Evolutionary conservation across 2,329 filamentous ascomycete genomes (phyloP).

Genomic region (Colletotrichum zoysiae): DNA sequence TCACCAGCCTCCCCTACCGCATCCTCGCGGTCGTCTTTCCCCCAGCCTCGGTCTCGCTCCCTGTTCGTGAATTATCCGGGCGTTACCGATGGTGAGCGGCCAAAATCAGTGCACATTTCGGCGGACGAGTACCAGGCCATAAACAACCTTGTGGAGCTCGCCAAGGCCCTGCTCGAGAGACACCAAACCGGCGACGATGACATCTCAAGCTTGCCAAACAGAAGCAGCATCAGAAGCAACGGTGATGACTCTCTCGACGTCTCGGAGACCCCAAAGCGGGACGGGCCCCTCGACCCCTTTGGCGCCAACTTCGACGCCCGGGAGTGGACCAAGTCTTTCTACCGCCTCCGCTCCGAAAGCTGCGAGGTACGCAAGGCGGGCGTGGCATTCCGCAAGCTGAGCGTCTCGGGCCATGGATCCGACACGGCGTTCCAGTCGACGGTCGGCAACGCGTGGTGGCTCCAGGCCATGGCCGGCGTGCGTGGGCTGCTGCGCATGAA

Average conservation of each 20-base stretch:
- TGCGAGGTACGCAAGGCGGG: constrained; percentile 49
- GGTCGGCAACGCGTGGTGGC: constrained; percentile 43
- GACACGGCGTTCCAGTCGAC: constrained; percentile 34
- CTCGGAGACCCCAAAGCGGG: constrained; percentile 19
- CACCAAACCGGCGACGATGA: constrained; percentile 10
- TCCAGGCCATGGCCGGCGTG: constrained; percentile 44
- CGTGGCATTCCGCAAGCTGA: constrained; percentile 60
- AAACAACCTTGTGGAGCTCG: constrained; percentile 33
- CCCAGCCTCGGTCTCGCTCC: constrained; percentile 12
- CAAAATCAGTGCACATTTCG: constrained; percentile 28
- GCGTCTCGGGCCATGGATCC: constrained; percentile 46
- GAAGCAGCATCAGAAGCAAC: neutral
- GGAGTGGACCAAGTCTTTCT: constrained; percentile 50
- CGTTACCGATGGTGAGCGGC: constrained; percentile 7
- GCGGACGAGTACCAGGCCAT: constrained; percentile 37
- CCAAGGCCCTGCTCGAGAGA: constrained; percentile 30
- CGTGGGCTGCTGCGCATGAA: constrained; percentile 32
- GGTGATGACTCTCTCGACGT: neutral
- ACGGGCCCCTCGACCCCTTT: constrained; percentile 58
- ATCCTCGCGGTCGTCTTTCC: neutral
- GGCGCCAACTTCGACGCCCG: constrained; percentile 63
- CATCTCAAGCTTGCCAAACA: neutral
- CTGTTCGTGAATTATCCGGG: constrained; percentile 28
- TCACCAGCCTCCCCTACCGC: neutral
- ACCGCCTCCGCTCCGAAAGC: constrained; percentile 45